Base-by-base conservation (phyloP, 768 basidiomycete genomes). In the Rhizopogon vinicolor region DNA sequence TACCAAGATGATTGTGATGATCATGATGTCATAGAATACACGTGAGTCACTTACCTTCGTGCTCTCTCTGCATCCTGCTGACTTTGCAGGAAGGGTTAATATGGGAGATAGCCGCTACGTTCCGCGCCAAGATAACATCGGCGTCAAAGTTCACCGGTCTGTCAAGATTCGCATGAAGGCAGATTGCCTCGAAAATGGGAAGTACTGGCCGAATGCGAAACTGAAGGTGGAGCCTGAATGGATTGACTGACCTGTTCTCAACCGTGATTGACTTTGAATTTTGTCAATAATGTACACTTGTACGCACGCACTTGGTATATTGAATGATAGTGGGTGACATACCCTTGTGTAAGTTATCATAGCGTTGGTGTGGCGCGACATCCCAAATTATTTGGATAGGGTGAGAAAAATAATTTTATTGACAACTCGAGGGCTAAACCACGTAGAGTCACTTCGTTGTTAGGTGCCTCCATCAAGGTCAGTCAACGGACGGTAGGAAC, bases 131-230 rank as follows among this genome's bases (percentile, higher is more conserved):
- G 41, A 58, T 0, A 53, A 58, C 0, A 63, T 72, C 12, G 73
- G 70, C 0, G 58, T 75, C 46, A 75, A 77, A 57, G 43, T 82
- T 1, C 82, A 83, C 53, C 65, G 80, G 9, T 66, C 75, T 25
- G 82, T 83, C 53, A 69, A 70, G 58, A 60, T 77, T 57, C 74
- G 85, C 54, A 75, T 84, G 75, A 79, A 83, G 28, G 78, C 83
- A 1, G 63, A 71, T 28, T 68, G 70, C 0, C 51, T 70, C 41
- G n/a, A 18, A 6, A 63, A 18, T 1, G 66, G 67, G 1, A 68
- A 66, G 51, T 82, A 82, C 56, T 62, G 55, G 51, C 80, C 80
- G 6, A 70, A 62, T 43, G 74, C 78, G 3, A 68, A 68, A 49
- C 65, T 75, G 53, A 64, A 62, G 51, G 63, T 72, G 16, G 60